Evolutionary conservation across 805 yeast genomes (phyloP), one percentile per base, ranked within the genome.

Genomic region (Wickerhamiella azymoides): DNA sequence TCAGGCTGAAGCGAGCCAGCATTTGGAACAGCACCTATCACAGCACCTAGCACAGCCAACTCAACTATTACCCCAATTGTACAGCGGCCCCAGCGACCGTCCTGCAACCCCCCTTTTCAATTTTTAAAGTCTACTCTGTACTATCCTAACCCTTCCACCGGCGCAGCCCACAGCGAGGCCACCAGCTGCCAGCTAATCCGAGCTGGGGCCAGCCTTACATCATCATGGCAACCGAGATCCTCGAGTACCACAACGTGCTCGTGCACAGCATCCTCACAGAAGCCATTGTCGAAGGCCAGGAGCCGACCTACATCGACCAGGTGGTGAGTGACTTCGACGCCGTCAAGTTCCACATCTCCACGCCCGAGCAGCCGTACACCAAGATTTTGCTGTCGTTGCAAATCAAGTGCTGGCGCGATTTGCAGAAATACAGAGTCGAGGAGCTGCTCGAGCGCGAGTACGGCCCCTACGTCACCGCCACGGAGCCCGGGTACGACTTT

Each of bases 241-340:
- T 92, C 51, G 88, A 85, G 60, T 80, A 81, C 52, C 79, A 82
- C 60, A 92, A 92, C 59, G 70, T 86, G 45, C 73, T 93, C 56
- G 71, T 92, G 53, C 78, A 84, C 59, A 80, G 84, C 53, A 78
- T 95, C 1, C 71, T 92, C 52, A 72, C 77, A 28, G 94, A 82
- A 60, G 75, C 86, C 43, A 66, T 83, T 45, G 61, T 68, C 19
- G 65, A 68, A 21, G 78, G 69, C 18, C 67, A 66, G 42, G 66
- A 62, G 21, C 71, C 74, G 2, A 61, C 72, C 41, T 48, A 56
- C 35, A 69, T 85, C 51, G 96, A 92, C 64, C 76, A 96, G 62
- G 78, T 89, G 50, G 76, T 92, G 51, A 80, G 94, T 35, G 99
- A 92, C 67, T 92, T 92, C 57, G 99, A 92, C 64, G 85, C 85